Conservation (phyloP, 345 rosid genomes). For the Jatropha curcas region DNA sequence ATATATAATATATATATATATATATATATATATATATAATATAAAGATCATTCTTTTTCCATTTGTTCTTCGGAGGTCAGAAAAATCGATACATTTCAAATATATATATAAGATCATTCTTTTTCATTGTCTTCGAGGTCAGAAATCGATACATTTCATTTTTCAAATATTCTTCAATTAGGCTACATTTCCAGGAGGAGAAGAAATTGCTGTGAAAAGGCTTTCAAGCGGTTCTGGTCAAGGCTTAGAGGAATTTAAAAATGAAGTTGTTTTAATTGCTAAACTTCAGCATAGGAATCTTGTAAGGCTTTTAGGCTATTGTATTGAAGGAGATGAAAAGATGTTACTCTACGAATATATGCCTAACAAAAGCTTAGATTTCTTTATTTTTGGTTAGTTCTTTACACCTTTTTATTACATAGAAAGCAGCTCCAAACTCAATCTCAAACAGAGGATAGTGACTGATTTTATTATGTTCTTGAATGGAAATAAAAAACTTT, state of each 20-base stretch:
- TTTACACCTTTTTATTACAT: not conserved
- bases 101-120: no score
- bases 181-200: constrained; percentile 16
- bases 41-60: no score
- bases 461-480: not conserved
- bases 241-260: constrained; percentile 21
- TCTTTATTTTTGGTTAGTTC: constrained; percentile 48
- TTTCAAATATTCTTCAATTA: not conserved
- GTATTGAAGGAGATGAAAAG: constrained; percentile 15
- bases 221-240: constrained; percentile 21
- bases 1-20: no score
- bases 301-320: constrained; percentile 17
- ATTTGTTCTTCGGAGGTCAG: no score
- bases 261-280: constrained; percentile 17
- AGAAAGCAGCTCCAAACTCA: no score
- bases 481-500: constrained; percentile 17
- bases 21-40: no score
- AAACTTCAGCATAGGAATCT: constrained; percentile 20
- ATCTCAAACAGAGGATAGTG: no score
- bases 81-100: no score
- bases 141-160: not conserved
- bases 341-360: constrained; percentile 33
- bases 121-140: not conserved
- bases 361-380: constrained; percentile 61
- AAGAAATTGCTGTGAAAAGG: constrained; percentile 15